Base-by-base conservation (phyloP, 2,329 filamentous ascomycete genomes). In the Venturia effusa region DNA sequence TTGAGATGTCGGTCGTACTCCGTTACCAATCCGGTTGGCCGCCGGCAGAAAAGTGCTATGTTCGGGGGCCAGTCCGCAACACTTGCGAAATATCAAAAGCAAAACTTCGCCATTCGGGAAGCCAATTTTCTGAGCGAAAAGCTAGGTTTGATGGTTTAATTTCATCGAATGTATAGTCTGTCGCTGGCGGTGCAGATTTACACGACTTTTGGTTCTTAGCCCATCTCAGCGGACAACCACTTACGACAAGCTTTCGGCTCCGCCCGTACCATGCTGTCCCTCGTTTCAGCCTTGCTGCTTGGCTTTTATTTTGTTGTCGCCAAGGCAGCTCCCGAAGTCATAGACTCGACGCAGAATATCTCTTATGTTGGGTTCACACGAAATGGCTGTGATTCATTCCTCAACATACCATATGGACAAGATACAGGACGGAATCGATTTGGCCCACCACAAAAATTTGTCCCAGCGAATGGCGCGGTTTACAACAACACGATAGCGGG, bases 341-440 rank as follows among this genome's bases (percentile, higher is more conserved):
- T 13, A 4, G 59, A 41, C 19, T 24, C 59, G 34, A 22, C 11
- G 15, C 41, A 40, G 27, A 40, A 61, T 17, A 45, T 40, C 11
- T n/a, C 59, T 30, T 41, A 41, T 11, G 15, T 24, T 19, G 59
- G 59, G 4, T 61, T 22, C 19, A 27, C 37, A 8, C 22, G 41
- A 2, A 30, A 40, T 61, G 59, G 59, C 24, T 41, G 27, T 27
- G 37, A 61, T 30, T 40, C 41, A 0, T 61, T 61, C 17, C 37
- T 41, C 15, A 62, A 62, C 32, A 62, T 62, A 7, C 61, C 41
- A 1, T 62, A 51, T 32, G 61, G 61, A 19, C n/a, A 40, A 10
- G 61, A 62, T n/a, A 62, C 61, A 3, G 37, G 30, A 62, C 10
- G 24, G 27, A 51, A 22, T 3, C n/a, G 61, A 7, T 62, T 62